phyloP scores from a whole-genome alignment of 2,329 filamentous ascomycete genomes.

The Coniochaeta sp. region DNA sequence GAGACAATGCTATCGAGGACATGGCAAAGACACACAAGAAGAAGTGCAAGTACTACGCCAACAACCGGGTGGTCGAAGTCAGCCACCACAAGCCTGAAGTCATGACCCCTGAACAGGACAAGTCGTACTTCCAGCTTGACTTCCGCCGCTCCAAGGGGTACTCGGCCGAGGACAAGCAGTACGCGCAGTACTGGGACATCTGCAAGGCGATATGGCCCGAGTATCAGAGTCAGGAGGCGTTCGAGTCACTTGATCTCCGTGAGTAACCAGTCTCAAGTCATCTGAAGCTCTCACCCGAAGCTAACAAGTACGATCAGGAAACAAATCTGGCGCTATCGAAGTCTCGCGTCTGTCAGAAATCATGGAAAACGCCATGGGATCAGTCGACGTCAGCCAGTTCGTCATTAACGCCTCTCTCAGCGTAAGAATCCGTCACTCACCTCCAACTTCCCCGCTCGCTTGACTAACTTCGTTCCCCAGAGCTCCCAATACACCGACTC shows the following conservation, averaged over 20 bases:
- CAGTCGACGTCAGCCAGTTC: background rate
- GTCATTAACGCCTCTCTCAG: background rate
- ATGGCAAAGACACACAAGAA: background rate
- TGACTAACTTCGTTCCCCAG: background rate
- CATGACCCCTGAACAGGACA: constrained; percentile 1
- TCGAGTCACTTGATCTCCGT: background rate
- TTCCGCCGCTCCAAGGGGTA: background rate
- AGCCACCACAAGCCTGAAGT: constrained; percentile 1
- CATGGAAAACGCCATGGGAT: background rate
- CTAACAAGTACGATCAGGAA: background rate
- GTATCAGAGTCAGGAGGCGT: background rate
- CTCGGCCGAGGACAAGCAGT: constrained; percentile 1
- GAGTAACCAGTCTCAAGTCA: background rate
- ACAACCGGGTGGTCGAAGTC: background rate
- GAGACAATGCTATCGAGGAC: constrained; percentile 1
- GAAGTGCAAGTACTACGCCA: background rate
- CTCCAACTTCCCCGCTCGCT: background rate
- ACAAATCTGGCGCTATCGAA: background rate
- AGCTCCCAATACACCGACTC: background rate
- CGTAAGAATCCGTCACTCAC: background rate
- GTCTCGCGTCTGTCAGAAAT: background rate
- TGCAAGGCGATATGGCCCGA: constrained; percentile 4
- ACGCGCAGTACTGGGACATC: constrained; percentile 2
- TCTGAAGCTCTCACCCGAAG: background rate
- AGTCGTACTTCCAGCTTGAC: constrained; percentile 1